Evolutionary conservation across 2,329 filamentous ascomycete genomes (phyloP).

Genomic region (Fusarium sp.): DNA sequence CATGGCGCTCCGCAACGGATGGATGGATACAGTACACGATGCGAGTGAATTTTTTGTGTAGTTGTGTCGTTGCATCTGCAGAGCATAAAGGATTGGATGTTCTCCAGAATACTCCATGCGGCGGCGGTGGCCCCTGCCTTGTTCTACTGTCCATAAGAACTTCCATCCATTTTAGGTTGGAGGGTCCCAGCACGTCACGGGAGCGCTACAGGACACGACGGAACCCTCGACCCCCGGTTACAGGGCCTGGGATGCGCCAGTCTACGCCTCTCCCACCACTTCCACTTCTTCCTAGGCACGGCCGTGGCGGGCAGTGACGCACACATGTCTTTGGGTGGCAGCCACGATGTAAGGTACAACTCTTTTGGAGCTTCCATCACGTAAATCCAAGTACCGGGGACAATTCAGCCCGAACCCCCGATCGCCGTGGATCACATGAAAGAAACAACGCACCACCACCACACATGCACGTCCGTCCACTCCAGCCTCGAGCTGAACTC

Average conservation of each 20-base stretch:
- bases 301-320: constrained; percentile 40
- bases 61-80: constrained; percentile 32
- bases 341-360: constrained; percentile 25
- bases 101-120: constrained; percentile 1
- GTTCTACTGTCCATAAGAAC: not conserved
- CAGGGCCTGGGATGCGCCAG: constrained; percentile 24
- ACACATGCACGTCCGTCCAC: not conserved
- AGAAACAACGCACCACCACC: constrained; percentile 16
- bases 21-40: constrained; percentile 8
- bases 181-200: constrained; percentile 37
- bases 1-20: constrained; percentile 24
- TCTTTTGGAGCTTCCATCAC: constrained; percentile 14
- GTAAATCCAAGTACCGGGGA: constrained; percentile 24
- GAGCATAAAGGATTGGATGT: constrained; percentile 35
- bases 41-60: constrained; percentile 11
- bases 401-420: constrained; percentile 29
- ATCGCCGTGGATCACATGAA: constrained; percentile 33
- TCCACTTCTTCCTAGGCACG: constrained; percentile 25
- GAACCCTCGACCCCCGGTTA: constrained; percentile 20
- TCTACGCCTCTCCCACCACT: constrained; percentile 36
- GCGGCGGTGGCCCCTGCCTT: constrained; percentile 6
- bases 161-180: constrained; percentile 7
- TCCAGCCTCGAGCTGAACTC: constrained; percentile 13
- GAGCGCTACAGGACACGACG: constrained; percentile 26
- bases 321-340: constrained; percentile 29